Evolutionary conservation across 2,329 filamentous ascomycete species (phyloP).

Genomic region (Ophiocordyceps camponoti-floridani): DNA sequence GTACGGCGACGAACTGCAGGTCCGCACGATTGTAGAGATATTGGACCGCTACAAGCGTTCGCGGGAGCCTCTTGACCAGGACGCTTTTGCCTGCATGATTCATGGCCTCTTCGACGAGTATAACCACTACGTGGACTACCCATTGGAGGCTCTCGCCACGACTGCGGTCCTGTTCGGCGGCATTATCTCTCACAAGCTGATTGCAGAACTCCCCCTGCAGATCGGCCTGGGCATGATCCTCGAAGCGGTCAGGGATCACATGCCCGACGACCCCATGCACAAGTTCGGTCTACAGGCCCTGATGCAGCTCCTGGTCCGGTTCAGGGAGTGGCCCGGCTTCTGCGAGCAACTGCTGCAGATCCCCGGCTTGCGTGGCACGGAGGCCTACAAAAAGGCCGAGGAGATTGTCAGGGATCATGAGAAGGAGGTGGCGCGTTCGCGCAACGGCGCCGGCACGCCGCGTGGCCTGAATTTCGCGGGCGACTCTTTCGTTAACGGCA

Average conservation of each 20-base stretch:
- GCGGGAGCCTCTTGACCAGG: conserved; percentile 66
- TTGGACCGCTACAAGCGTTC: conserved; percentile 82
- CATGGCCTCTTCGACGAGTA: conserved; percentile 96
- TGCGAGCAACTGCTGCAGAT: conserved; percentile 74
- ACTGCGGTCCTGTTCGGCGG: conserved; percentile 94
- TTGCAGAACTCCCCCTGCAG: conserved; percentile 77
- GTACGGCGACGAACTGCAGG: conserved; percentile 82
- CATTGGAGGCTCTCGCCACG: conserved; percentile 84
- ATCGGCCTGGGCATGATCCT: conserved; percentile 95
- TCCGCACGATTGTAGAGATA: conserved; percentile 69
- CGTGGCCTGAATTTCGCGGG: conserved; percentile 18
- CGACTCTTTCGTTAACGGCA: conserved; percentile 51
- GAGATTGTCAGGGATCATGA: conserved; percentile 57
- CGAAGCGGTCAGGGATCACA: conserved; percentile 80
- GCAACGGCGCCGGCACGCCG: conserved; percentile 28
- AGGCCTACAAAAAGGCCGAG: conserved; percentile 67
- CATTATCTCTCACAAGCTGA: conserved; percentile 83
- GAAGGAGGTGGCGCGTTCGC: conserved; percentile 37
- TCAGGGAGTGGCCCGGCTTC: conserved; percentile 90
- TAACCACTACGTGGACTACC: conserved; percentile 86
- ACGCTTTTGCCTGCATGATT: conserved; percentile 96
- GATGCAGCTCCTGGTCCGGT: conserved; percentile 66
- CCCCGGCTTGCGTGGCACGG: conserved; percentile 64
- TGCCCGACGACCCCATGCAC: conserved; percentile 79
- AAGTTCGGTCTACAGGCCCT: conserved; percentile 94